phyloP scores from a whole-genome alignment of 1,284 basidiomycete species.

The Apiotrichum brassicae region DNA sequence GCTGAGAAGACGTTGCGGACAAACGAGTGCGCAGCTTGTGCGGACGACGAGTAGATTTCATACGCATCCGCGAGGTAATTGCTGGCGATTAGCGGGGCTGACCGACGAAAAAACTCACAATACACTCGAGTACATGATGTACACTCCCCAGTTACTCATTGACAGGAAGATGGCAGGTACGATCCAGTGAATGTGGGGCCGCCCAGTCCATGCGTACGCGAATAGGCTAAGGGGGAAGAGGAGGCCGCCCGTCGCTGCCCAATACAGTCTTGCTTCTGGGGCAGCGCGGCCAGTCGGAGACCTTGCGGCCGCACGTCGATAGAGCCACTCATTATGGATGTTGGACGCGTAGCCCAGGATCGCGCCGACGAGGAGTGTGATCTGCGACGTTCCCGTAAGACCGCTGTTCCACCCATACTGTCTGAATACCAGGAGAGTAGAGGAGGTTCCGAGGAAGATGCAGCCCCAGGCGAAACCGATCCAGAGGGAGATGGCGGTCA shows the following conservation, averaged over 20 bases:
- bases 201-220: conserved; percentile 42
- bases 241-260: conserved; percentile 38
- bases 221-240: conserved; percentile 35
- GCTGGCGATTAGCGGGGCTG: conserved; percentile 12
- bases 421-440: conserved; percentile 31
- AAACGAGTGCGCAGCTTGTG: conserved; percentile 44
- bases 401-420: conserved; percentile 38
- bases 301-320: conserved; percentile 20
- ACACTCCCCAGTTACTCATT: conserved; percentile 30
- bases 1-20: conserved; percentile 38
- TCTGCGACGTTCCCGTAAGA: conserved; percentile 26
- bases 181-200: conserved; percentile 29
- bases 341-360: conserved; percentile 66
- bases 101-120: conserved; percentile 27
- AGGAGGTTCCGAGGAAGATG: conserved; percentile 37
- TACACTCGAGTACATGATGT: conserved; percentile 36
- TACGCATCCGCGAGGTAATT: conserved; percentile 43
- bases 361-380: conserved; percentile 54
- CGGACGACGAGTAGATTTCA: conserved; percentile 43
- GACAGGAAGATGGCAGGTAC: conserved; percentile 32
- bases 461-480: conserved; percentile 46
- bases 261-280: conserved; percentile 50
- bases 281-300: conserved; percentile 40
- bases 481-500: conserved; percentile 47
- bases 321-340: conserved; percentile 39